Evolutionary conservation across 163 green algal species (phyloP), one percentile per base, ranked within the genome.

Genomic region (Volvox carteri): DNA sequence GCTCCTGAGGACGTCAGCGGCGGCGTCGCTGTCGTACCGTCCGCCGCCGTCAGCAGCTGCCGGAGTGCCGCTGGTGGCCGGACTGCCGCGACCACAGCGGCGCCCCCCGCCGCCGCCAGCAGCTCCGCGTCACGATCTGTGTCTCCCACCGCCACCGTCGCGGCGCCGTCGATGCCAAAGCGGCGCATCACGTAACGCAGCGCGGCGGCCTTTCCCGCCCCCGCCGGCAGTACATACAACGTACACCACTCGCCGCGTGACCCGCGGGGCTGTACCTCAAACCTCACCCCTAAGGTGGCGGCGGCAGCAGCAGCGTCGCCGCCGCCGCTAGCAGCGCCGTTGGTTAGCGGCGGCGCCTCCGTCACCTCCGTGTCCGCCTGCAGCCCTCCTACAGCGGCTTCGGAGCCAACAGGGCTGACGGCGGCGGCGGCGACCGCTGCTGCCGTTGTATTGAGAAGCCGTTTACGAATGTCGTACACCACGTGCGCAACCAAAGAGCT

Each of bases 61-160:
- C 25, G 48, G 4, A 80, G 67, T 9, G 11, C 35, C 18, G 65
- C 65, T 12, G 81, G 50, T 23, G 81, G 23, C 33, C 81, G 67
- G 65, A 65, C 33, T 35, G 81, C 25, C 0, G 81, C 72, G 8
- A 80, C 35, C 2, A 88, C 48, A 0, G 67, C 81, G 1, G 67
- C 67, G 37, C 48, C 67, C 48, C 48, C 67, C 48, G 81, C 81
- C 35, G 67, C 81, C 81, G 33, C 81, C 48, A 80, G 33, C 67
- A 88, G 23, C 67, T 73, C 35, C 21, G 46, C 81, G 39, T 89
- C 84, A 0, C 84, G 68, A 54, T 83, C 84, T 19, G 84, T 77
- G 39, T 89, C 84, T 28, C 70, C 70, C 75, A 46, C 81, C 23
- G 70, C 84, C 52, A 84, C 65, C 25, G 65, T 70, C 8, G 84